Conservation (phyloP, 2,329 filamentous ascomycete species). For the Neocucurbitaria cava region DNA sequence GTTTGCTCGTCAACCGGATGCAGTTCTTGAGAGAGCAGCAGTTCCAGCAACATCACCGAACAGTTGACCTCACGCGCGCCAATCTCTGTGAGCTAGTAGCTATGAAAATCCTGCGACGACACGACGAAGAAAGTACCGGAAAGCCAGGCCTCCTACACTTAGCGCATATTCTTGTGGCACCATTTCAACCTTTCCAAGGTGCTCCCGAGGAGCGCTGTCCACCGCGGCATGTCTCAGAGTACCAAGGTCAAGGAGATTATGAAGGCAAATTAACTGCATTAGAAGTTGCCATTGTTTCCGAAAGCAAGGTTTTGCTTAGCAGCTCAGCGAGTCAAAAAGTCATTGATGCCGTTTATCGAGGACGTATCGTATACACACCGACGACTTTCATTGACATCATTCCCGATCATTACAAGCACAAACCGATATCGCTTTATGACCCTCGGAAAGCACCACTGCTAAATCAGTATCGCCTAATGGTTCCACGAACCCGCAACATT, state of each 20-base stretch:
- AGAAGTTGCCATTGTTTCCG: constrained; percentile 82
- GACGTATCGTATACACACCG: constrained; percentile 81
- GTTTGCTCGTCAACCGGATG: constrained; percentile 79
- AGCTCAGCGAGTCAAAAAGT: constrained; percentile 82
- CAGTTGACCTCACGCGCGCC: constrained; percentile 79
- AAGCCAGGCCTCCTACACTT: constrained; percentile 74
- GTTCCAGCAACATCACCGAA: constrained; percentile 78
- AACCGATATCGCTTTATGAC: constrained; percentile 81
- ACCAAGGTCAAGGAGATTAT: constrained; percentile 55
- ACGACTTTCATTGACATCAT: constrained; percentile 83
- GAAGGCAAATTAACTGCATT: constrained; percentile 75
- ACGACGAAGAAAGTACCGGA: constrained; percentile 78
- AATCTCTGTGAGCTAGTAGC: constrained; percentile 82
- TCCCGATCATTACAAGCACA: constrained; percentile 84
- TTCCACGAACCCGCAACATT: constrained; percentile 77
- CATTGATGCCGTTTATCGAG: constrained; percentile 81
- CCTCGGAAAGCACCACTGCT: constrained; percentile 76
- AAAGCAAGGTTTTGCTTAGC: constrained; percentile 79
- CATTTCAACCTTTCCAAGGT: constrained; percentile 86
- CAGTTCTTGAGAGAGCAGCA: constrained; percentile 82
- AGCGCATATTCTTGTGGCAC: constrained; percentile 80
- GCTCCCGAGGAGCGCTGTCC: constrained; percentile 71
- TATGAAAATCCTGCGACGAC: constrained; percentile 76
- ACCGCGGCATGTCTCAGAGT: constrained; percentile 59
- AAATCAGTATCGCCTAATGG: constrained; percentile 85